Evolutionary conservation across 1,284 basidiomycete species (phyloP).

Genomic region (Kwoniella shivajii): DNA sequence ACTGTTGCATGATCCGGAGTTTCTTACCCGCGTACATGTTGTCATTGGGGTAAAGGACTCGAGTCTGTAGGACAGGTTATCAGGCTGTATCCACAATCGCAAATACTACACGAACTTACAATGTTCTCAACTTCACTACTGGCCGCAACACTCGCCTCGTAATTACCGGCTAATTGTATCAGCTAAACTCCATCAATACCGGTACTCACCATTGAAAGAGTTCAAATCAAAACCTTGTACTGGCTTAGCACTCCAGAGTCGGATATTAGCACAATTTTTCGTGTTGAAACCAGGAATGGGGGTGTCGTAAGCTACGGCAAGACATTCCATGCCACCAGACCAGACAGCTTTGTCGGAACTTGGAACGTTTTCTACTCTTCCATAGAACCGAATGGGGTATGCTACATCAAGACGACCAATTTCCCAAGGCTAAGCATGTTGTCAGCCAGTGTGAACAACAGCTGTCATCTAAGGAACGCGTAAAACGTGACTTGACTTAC

Average conservation of each 20-base stretch:
- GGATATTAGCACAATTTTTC: conserved; percentile 57
- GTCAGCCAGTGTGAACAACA: neutral
- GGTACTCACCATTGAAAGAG: conserved; percentile 74
- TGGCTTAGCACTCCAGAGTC: conserved; percentile 69
- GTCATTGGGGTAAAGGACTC: conserved; percentile 70
- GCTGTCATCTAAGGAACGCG: neutral
- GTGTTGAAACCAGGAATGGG: conserved; percentile 76
- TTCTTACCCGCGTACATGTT: conserved; percentile 70
- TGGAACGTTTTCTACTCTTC: conserved; percentile 68
- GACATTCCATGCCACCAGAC: conserved; percentile 86
- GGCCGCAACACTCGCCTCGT: conserved; percentile 79
- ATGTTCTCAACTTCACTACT: conserved; percentile 87
- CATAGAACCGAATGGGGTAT: conserved; percentile 75
- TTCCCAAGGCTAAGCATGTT: conserved; percentile 64
- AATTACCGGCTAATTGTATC: conserved; percentile 68
- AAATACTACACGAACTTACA: conserved; percentile 26
- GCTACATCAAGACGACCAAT: conserved; percentile 79
- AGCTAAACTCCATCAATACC: conserved; percentile 2
- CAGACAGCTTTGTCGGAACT: conserved; percentile 68
- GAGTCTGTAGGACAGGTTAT: conserved; percentile 57
- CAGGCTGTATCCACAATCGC: neutral
- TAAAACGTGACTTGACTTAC: conserved; percentile 40
- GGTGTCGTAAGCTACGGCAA: conserved; percentile 86
- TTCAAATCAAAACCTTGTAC: conserved; percentile 90
- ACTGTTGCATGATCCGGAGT: conserved; percentile 89